These are phyloP conservation scores for Tolypocladium endophyticum DNA, from an alignment of 2,329 filamentous ascomycete genomes.

Conservation along the genomic window DNA sequence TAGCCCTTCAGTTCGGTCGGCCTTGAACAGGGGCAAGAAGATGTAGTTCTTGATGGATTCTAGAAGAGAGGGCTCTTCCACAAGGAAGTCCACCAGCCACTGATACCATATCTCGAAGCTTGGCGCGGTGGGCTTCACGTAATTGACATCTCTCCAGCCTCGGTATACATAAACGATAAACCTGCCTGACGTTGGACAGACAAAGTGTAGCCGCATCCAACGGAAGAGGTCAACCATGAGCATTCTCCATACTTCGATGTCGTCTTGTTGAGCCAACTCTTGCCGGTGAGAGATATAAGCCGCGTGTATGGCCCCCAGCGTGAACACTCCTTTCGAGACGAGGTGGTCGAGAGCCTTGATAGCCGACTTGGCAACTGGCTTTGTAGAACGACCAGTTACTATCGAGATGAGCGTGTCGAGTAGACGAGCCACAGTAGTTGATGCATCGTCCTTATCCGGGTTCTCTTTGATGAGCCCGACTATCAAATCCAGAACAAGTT, in stretches of 20 bases:
- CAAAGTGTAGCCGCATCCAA: slow-evolving; percentile 46
- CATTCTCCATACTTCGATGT: slow-evolving; percentile 34
- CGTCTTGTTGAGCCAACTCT: slow-evolving; percentile 4
- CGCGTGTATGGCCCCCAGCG: slow-evolving; percentile 31
- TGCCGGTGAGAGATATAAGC: slow-evolving; percentile 31
- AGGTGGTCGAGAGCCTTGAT: slow-evolving; percentile 59
- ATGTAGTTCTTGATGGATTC: slow-evolving; percentile 56
- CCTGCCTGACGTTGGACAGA: slow-evolving; percentile 50
- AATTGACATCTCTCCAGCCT: slow-evolving; percentile 24
- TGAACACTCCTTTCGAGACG: slow-evolving; percentile 48
- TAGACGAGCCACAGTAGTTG: slow-evolving; percentile 31
- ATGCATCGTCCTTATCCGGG: slow-evolving; percentile 26
- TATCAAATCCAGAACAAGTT: slow-evolving; percentile 49
- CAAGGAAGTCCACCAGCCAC: slow-evolving; percentile 44
- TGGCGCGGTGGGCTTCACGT: slow-evolving; percentile 13
- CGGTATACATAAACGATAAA: slow-evolving; percentile 48
- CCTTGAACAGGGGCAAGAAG: slow-evolving; percentile 51
- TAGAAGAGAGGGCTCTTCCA: slow-evolving; percentile 38
- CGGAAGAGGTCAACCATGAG: slow-evolving; percentile 38
- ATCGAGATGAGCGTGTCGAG: slow-evolving; percentile 45
- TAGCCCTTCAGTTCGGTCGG: slow-evolving; percentile 41
- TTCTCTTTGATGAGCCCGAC: slow-evolving; percentile 40
- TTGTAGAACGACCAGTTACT: slow-evolving; percentile 48
- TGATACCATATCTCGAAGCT: slow-evolving; percentile 39
- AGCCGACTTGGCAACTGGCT: slow-evolving; percentile 57